Evolutionary conservation across 2,329 filamentous ascomycete species (phyloP).

Genomic region (Pseudogymnoascus sp.): DNA sequence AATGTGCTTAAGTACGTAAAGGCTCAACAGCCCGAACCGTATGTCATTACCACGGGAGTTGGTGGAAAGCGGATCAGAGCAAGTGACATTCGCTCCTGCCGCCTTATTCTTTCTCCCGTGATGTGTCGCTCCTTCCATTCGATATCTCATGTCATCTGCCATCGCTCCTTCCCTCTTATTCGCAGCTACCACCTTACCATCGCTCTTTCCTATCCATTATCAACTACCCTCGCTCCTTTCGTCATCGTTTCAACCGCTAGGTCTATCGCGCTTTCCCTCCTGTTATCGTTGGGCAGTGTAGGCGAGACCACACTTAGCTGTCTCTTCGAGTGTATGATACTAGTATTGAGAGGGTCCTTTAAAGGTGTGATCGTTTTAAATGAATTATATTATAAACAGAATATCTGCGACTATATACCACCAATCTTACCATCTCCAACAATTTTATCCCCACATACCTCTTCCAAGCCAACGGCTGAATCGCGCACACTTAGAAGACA

Average conservation of each 20-base stretch:
- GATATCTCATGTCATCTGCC: not conserved
- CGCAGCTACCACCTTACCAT: not conserved
- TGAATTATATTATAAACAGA: not conserved
- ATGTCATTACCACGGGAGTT: not conserved
- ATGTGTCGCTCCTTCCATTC: not conserved
- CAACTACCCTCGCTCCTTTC: not conserved
- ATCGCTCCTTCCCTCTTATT: not conserved
- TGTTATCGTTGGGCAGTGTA: too few relatives aligned
- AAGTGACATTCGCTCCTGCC: not conserved
- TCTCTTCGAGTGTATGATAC: not conserved
- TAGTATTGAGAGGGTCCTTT: not conserved
- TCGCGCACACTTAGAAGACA: conserved; percentile 17
- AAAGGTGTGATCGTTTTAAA: not conserved
- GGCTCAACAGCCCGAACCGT: not conserved
- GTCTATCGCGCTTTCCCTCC: too few relatives aligned
- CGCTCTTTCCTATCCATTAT: not conserved
- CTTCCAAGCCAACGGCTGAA: not conserved
- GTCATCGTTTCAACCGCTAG: not conserved
- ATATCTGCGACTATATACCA: not conserved
- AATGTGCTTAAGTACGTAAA: not conserved
- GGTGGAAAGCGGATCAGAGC: not conserved
- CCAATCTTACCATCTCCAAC: not conserved
- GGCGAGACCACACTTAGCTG: not conserved
- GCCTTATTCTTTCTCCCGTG: not conserved
- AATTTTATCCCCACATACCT: not conserved